These are phyloP conservation scores for Camellia oleifera DNA, from an alignment of 179 eudicot species.

Conservation along the genomic window DNA sequence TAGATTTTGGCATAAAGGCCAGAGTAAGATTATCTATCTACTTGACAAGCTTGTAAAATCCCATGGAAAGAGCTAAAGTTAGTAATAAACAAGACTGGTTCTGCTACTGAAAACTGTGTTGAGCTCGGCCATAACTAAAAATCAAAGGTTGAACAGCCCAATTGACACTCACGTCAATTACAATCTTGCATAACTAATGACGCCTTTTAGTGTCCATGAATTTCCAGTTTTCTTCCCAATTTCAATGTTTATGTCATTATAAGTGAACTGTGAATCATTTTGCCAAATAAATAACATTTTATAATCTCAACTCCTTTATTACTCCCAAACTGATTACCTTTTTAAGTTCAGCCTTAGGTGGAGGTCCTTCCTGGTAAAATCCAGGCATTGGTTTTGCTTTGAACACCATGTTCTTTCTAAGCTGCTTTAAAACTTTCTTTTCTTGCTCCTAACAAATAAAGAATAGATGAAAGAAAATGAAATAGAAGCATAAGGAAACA, in stretches of 20 bases:
- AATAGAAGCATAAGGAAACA: slow-evolving; percentile 11
- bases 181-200: neutral
- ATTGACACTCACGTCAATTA: neutral
- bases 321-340: slow-evolving; percentile 37
- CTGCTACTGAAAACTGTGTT: neutral
- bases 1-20: neutral
- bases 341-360: slow-evolving; percentile 69
- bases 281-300: neutral
- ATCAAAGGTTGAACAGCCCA: neutral
- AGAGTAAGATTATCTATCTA: neutral
- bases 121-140: neutral
- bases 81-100: neutral
- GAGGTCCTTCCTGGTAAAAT: slow-evolving; percentile 67
- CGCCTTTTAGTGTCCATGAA: neutral
- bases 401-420: slow-evolving; percentile 65
- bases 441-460: slow-evolving; percentile 64
- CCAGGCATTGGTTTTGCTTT: slow-evolving; percentile 88
- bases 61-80: neutral
- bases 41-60: neutral
- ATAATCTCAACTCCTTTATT: neutral
- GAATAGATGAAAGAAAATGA: neutral
- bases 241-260: neutral
- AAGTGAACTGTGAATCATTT: neutral
- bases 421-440: slow-evolving; percentile 70
- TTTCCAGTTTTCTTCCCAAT: neutral